Conservation (phyloP, 179 eudicot species). For the Dionaea muscipula region DNA sequence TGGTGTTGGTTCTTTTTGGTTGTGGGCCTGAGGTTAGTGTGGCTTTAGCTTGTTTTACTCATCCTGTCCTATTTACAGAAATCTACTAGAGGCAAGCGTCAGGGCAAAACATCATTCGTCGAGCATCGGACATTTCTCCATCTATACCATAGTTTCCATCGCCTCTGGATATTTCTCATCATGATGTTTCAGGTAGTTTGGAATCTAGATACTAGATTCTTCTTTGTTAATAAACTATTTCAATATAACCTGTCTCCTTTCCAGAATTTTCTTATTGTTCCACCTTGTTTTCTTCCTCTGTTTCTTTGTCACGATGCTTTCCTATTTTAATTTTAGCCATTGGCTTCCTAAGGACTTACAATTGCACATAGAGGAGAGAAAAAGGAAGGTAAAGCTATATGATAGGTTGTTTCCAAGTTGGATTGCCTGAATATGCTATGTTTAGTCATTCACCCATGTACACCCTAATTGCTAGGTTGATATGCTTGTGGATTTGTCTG, state of each 20-base stretch:
- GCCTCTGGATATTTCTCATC: constrained; percentile 91
- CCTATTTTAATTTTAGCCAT: no score
- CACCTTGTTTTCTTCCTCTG: no score
- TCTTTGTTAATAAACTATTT: neutral
- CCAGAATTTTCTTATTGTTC: neutral
- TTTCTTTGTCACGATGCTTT: no score
- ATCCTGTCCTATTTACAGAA: constrained; percentile 11
- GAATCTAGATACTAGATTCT: neutral
- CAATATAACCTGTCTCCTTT: neutral
- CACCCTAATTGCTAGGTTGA: neutral
- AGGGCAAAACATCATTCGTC: constrained; percentile 90
- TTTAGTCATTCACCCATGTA: neutral
- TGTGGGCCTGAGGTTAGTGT: no score
- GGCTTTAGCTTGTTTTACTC: no score
- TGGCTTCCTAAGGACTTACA: no score
- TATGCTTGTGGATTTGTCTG: neutral
- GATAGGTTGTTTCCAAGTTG: neutral
- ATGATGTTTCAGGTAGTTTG: constrained; percentile 92
- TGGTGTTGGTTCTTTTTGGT: no score
- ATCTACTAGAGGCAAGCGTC: constrained; percentile 52
- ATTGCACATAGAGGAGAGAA: no score
- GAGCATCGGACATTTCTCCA: constrained; percentile 95
- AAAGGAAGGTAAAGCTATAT: no score
- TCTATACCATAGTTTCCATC: constrained; percentile 96
- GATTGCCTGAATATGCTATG: constrained; percentile 1